Evolutionary conservation across 208 protist species (phyloP), one percentile per base, ranked within the genome.

Genomic region (Plasmodiophora brassicae): DNA sequence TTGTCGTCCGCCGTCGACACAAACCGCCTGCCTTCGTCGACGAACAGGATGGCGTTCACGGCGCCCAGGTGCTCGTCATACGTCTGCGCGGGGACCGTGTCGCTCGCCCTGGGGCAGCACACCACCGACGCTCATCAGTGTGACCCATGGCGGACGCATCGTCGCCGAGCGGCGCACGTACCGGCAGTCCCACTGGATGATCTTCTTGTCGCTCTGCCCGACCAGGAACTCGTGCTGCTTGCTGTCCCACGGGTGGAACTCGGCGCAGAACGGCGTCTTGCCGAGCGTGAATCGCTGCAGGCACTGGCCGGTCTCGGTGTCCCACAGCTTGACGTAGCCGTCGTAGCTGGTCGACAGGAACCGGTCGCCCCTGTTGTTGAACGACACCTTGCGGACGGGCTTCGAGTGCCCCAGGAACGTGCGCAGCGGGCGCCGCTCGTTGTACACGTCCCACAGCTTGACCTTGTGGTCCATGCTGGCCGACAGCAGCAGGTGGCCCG

Each of bases 21-120:
- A 87, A 98, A 95, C 65, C 65, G 5, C 41, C 65, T 5, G 5
- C 65, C 65, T 78, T 78, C 65, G 41, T 78, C 65, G 5, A 78
- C 65, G n/a, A 78, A 78, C n/a, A 78, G n/a, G n/a, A 78, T 78
- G 14, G 65, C n/a, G 41, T 78, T 78, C 32, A 78, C 65, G 41
- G 95, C 93, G 43, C 94, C 96, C 87, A 98, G 93, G 93, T 99
- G 97, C 0, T 96, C 94, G 36, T 97, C 95, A 94, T 98, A 99
- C 91, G 97, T 94, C 78, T 95, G 95, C 46, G 92, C 20, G 5
- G 65, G 65, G 20, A 38, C 41, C 5, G n/a, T 32, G 20, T 78
- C 5, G n/a, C 65, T 78, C n/a, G n/a, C n/a, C n/a, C n/a, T n/a
- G n/a, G n/a, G n/a, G n/a, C n/a, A n/a, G n/a, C n/a, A n/a, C n/a